phyloP scores from a whole-genome alignment of 176 grass and related monocot genomes.

The Triticum timopheevii region DNA sequence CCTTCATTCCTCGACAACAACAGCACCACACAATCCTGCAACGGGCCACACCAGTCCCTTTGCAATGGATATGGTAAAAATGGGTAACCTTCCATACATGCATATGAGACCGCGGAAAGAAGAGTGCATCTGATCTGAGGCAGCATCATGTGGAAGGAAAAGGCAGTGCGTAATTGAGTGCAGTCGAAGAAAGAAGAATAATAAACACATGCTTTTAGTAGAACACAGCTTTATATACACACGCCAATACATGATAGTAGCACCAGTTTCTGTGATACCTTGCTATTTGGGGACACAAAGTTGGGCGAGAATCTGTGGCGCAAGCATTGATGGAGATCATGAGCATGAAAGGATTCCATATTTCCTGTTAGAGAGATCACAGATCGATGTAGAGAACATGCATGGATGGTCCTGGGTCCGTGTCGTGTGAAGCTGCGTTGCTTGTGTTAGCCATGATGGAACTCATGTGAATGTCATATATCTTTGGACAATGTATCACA shows the following conservation, averaged over 20 bases:
- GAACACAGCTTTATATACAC: not conserved
- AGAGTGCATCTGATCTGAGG: not conserved
- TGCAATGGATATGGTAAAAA: not conserved
- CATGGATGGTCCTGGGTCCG: not conserved
- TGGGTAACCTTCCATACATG: slow-evolving; percentile 3
- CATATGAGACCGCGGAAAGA: not conserved
- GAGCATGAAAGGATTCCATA: not conserved
- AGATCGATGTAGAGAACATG: not conserved
- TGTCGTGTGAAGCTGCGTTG: slow-evolving; percentile 35
- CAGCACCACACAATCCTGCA: not conserved
- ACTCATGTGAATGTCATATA: slow-evolving; percentile 39
- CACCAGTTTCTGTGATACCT: not conserved
- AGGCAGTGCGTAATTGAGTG: slow-evolving; percentile 19
- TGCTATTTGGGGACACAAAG: not conserved
- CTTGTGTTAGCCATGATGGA: slow-evolving; percentile 33
- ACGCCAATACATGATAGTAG: not conserved
- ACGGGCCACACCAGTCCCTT: slow-evolving; percentile 22
- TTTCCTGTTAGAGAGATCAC: not conserved
- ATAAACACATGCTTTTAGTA: not conserved
- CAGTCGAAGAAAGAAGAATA: not conserved
- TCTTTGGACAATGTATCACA: slow-evolving; percentile 22
- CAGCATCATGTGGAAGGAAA: slow-evolving; percentile 20
- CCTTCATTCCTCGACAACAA: not conserved
- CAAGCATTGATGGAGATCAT: slow-evolving; percentile 30
- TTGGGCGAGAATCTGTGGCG: slow-evolving; percentile 7